Percentiles rank a stretch among this genome's conserved stretches.
Evolutionary conservation across 2,329 filamentous ascomycete genomes (phyloP).

Genomic region (Cytospora piceae): DNA sequence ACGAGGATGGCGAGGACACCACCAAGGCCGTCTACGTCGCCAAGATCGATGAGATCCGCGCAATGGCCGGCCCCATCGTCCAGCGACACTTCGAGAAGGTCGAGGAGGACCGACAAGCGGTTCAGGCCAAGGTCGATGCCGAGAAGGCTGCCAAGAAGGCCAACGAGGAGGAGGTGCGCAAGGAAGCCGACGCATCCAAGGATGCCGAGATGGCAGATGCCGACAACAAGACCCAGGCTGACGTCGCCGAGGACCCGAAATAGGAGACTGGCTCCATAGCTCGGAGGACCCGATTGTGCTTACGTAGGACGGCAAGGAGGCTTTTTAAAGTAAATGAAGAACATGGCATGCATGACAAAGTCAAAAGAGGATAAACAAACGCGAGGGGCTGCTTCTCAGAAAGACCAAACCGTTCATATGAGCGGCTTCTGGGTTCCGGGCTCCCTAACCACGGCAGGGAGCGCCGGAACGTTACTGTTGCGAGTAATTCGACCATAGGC

Average conservation of each 20-base stretch:
- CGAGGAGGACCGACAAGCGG: slow-evolving; percentile 80
- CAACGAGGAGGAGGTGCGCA: slow-evolving; percentile 58
- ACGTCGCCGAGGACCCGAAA: slow-evolving; percentile 46
- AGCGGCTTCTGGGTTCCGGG: slow-evolving; percentile 4
- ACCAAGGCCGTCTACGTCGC: slow-evolving; percentile 91
- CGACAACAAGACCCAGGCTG: slow-evolving; percentile 57
- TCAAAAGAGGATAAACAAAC: not conserved
- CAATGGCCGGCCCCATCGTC: slow-evolving; percentile 86
- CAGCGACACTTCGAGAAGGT: slow-evolving; percentile 96
- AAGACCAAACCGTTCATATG: slow-evolving; percentile 1
- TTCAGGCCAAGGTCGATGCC: slow-evolving; percentile 77
- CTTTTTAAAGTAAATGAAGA: not conserved
- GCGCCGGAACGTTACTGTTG: not conserved
- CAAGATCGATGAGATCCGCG: slow-evolving; percentile 95
- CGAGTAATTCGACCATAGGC: slow-evolving; percentile 9
- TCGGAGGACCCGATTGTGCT: slow-evolving; percentile 3
- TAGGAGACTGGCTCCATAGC: slow-evolving; percentile 23
- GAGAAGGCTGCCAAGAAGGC: slow-evolving; percentile 77
- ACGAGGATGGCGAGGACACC: slow-evolving; percentile 94
- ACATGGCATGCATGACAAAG: not conserved
- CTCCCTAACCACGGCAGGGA: not conserved
- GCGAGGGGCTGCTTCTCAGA: not conserved
- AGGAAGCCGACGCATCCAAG: slow-evolving; percentile 54
- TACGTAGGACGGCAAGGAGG: not conserved
- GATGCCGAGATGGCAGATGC: slow-evolving; percentile 69